Evolutionary conservation across 306 rosid genomes (phyloP), one percentile per base, ranked within the genome.

Genomic region (Gastrolobium bilobum): DNA sequence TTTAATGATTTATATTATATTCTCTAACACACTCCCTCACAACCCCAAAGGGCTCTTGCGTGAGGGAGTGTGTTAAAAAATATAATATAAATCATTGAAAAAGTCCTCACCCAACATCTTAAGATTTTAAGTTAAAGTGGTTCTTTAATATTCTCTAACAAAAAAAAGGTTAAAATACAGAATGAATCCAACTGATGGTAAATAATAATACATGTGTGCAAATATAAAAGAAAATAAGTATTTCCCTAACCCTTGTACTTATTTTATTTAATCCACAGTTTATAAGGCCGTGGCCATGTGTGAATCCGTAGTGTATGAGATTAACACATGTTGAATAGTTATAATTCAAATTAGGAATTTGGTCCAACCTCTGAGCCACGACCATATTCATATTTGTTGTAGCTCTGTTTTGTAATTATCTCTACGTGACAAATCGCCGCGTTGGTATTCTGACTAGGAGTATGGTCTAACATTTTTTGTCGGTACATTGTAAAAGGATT

Each of bases 241-340:
- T 20, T 20, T 20, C 26, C 26, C 26, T 20, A 20, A 20, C 26
- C 26, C 26, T 20, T 20, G 26, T 0, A 20, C 26, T 51, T 51
- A 51, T 51, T 51, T 51, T 51, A n/a, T n/a, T 53, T 10, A 53
- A 57, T 10, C 38, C 63, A 7, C 63, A 29, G 11, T 46, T 46
- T 4, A 4, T 29, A 57, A 57, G 7, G 3, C 38, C 35, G 8
- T 30, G 63, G 7, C 7, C 71, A 6, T 4, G 71, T 65, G 53
- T 42, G 71, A 42, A 65, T 65, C 6, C 34, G 53, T 40, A 65
- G 71, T 65, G 42, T 65, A 42, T 42, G 33, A 43, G 38, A 71
- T 71, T 53, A 56, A 39, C 26, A 72, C 40, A 2, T 11, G 53
- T 68, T 46, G 73, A 67, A 30, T 44, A 10, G 57, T 43, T 26